Base-by-base conservation (phyloP, 495 filamentous ascomycete species). In the Penicillium paxilli region DNA sequence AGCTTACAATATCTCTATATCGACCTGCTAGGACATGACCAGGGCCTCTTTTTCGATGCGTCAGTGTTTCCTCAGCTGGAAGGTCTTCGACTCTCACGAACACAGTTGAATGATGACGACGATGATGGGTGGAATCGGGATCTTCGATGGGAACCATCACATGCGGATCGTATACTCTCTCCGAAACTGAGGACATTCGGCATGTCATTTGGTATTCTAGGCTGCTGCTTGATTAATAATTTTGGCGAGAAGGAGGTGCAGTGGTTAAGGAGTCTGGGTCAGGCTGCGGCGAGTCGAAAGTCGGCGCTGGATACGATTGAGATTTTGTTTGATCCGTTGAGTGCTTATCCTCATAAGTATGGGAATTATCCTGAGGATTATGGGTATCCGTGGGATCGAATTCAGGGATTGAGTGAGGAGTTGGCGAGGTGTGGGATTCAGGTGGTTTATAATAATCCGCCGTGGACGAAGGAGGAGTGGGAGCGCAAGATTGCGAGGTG, bases 391-490 rank as follows among this genome's bases (percentile, higher is more conserved):
- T 54, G 51, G 51, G 51, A 54, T 24, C 33, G 51, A 6, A 54
- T 54, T 23, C 25, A 30, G 22, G 37, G 40, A n/a, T 24, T 54
- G 21, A 19, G 17, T 9, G 44, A 9, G 14, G 30, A 54, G 19
- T 41, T 54, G 22, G 30, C 35, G 14, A 12, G 22, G 16, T 48
- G 26, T 21, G 51, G 51, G 14, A 12, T 54, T 7, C 11, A n/a
- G 1, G n/a, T 54, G 44, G 11, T 30, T n/a, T 54, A 54, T 20
- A 41, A 32, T 9, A 10, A 22, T 22, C 33, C 51, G 1, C 44
- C 51, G 0, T 54, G 51, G 51, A 48, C 51, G 12, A 54, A 54
- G 20, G 51, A 54, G 16, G 51, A 54, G 26, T 54, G 51, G 51
- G 28, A 41, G 17, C 23, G n/a, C 9, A n/a, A 22, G 25, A 41